Conservation (phyloP, 441 rosid species). For the Macaranga tanarius region DNA sequence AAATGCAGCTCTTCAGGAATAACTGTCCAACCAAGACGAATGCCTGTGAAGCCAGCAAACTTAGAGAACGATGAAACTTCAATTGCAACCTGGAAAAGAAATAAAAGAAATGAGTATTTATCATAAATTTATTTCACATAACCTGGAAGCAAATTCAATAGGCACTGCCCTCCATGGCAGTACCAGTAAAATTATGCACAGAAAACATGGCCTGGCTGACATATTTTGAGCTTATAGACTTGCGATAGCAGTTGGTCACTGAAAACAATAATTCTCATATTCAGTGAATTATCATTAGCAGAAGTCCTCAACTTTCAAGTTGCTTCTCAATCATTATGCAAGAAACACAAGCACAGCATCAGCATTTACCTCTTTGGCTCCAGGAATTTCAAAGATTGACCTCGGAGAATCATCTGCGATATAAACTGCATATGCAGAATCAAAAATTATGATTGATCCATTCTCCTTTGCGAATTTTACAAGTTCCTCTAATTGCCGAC, state of each 20-base stretch:
- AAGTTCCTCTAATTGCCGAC: constrained; percentile 46
- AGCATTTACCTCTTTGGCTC: constrained; percentile 61
- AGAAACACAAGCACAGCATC: background rate
- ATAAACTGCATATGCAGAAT: constrained; percentile 63
- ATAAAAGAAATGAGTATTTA: background rate
- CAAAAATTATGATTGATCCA: constrained; percentile 60
- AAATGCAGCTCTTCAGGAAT: constrained; percentile 62
- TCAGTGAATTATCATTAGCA: background rate
- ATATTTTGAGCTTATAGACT: background rate
- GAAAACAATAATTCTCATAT: background rate
- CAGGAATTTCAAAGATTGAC: constrained; percentile 72
- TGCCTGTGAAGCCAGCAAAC: constrained; percentile 75
- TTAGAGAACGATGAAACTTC: constrained; percentile 72
- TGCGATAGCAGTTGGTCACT: background rate
- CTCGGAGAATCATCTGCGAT: constrained; percentile 55
- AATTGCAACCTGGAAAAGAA: constrained; percentile 59
- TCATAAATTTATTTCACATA: background rate
- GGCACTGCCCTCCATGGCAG: no score
- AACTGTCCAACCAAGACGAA: constrained; percentile 77
- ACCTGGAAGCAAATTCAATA: no score
- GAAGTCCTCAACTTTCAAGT: background rate
- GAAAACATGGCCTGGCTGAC: no score
- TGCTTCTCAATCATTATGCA: background rate
- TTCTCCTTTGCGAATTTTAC: constrained; percentile 61
- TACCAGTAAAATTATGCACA: no score